Evolutionary conservation across 129 eudicot genomes (phyloP).

Genomic region (Helichrysum umbraculigerum): DNA sequence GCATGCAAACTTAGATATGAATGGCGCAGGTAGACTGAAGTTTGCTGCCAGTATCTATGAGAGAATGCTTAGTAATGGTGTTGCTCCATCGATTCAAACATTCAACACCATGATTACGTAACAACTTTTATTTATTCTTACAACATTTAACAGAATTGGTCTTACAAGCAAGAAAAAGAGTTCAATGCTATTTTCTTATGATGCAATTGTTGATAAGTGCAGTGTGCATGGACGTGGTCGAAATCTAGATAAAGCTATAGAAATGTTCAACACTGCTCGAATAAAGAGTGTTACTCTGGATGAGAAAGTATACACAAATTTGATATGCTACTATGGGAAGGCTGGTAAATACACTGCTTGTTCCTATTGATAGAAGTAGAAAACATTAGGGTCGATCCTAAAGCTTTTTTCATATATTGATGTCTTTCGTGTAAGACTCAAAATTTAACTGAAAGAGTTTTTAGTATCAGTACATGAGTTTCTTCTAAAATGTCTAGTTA

Average conservation of each 20-base stretch:
- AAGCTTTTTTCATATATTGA: conserved; percentile 16
- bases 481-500: not conserved
- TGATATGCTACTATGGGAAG: conserved; percentile 79
- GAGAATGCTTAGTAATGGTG: conserved; percentile 63
- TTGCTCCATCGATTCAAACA: conserved; percentile 81
- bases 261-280: conserved; percentile 68
- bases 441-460: not conserved
- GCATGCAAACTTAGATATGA: conserved; percentile 12
- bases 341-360: conserved; percentile 54
- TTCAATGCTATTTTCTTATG: conserved; percentile 12
- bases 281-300: conserved; percentile 64
- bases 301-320: conserved; percentile 79
- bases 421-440: conserved; percentile 16
- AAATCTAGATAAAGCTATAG: conserved; percentile 67
- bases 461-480: conserved; percentile 12
- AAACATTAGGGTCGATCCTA: conserved; percentile 12
- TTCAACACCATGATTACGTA: conserved; percentile 88
- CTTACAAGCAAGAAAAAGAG: conserved; percentile 10
- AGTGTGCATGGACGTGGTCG: conserved; percentile 87
- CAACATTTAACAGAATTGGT: not conserved
- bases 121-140: conserved; percentile 6
- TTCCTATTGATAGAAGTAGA: conserved; percentile 21
- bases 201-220: conserved; percentile 30
- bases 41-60: conserved; percentile 72
- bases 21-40: conserved; percentile 67